These are phyloP conservation scores for Dactylonectria estremocensis DNA, from an alignment of 2,329 filamentous ascomycete species.

Conservation along the genomic window DNA sequence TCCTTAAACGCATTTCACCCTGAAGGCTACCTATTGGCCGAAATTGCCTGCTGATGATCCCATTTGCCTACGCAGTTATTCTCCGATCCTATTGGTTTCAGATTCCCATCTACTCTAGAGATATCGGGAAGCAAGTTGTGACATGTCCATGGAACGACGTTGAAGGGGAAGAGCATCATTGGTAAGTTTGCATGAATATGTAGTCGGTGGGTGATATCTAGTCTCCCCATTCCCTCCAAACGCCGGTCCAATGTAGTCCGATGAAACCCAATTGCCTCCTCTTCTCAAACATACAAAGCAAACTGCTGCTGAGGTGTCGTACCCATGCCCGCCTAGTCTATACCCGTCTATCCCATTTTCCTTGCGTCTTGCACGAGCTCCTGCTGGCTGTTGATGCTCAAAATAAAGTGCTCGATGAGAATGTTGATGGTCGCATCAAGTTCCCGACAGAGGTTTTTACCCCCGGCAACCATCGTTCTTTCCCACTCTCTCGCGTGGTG, in stretches of 20 bases:
- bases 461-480: background rate
- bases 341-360: conserved; percentile 4
- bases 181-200: conserved; percentile 22
- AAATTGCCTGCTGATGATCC: too few relatives aligned
- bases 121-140: background rate
- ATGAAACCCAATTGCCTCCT: conserved; percentile 12
- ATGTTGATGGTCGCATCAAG: background rate
- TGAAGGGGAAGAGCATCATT: conserved; percentile 3
- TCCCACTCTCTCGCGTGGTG: background rate
- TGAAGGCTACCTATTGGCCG: too few relatives aligned
- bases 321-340: conserved; percentile 4
- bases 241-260: conserved; percentile 10
- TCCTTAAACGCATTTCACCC: too few relatives aligned
- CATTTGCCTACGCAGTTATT: too few relatives aligned
- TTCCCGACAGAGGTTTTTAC: background rate
- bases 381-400: conserved; percentile 8
- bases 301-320: conserved; percentile 16
- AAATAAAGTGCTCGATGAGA: background rate
- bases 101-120: background rate
- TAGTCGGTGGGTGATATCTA: conserved; percentile 16
- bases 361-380: conserved; percentile 4
- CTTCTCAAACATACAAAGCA: conserved; percentile 20
- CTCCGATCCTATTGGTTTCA: background rate
- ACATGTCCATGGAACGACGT: background rate
- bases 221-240: conserved; percentile 12